Conservation (phyloP, 176 grass and related monocot species). For the Metroxylon sagu region DNA sequence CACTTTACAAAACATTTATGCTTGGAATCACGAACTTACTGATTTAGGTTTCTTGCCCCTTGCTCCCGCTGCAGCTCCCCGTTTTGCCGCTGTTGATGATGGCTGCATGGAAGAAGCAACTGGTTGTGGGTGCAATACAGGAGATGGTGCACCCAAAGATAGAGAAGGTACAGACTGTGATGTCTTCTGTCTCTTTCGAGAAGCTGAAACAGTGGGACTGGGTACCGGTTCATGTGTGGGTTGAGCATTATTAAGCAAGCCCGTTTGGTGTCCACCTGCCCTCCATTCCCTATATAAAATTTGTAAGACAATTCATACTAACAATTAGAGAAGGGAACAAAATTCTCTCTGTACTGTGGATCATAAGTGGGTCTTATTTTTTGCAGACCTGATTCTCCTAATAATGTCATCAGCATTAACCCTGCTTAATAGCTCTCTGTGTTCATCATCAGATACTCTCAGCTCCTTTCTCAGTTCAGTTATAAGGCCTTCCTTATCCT, state of each 20-base stretch:
- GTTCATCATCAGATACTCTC: constrained; percentile 84
- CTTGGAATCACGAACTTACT: constrained; percentile 29
- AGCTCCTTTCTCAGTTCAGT: constrained; percentile 94
- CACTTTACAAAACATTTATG: neutral
- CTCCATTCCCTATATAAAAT: constrained; percentile 35
- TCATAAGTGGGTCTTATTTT: too few relatives aligned
- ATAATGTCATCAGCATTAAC: constrained; percentile 88
- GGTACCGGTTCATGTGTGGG: constrained; percentile 45
- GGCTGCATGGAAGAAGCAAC: constrained; percentile 48
- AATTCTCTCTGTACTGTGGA: neutral
- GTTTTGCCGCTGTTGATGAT: constrained; percentile 59
- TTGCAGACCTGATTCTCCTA: constrained; percentile 61
- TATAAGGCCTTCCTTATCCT: constrained; percentile 96
- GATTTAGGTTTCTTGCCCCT: constrained; percentile 81
- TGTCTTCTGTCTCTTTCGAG: constrained; percentile 87
- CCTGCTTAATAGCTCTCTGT: constrained; percentile 75
- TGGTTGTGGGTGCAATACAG: constrained; percentile 56
- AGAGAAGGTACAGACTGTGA: constrained; percentile 55
- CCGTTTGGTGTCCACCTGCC: constrained; percentile 40
- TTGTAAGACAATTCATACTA: too few relatives aligned
- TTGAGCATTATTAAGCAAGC: constrained; percentile 50
- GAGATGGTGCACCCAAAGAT: constrained; percentile 37
- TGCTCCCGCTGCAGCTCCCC: constrained; percentile 38
- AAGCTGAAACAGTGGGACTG: constrained; percentile 66
- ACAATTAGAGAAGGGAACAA: neutral